Conservation (phyloP, 495 filamentous ascomycete species). For the Penicillium ucsense region DNA sequence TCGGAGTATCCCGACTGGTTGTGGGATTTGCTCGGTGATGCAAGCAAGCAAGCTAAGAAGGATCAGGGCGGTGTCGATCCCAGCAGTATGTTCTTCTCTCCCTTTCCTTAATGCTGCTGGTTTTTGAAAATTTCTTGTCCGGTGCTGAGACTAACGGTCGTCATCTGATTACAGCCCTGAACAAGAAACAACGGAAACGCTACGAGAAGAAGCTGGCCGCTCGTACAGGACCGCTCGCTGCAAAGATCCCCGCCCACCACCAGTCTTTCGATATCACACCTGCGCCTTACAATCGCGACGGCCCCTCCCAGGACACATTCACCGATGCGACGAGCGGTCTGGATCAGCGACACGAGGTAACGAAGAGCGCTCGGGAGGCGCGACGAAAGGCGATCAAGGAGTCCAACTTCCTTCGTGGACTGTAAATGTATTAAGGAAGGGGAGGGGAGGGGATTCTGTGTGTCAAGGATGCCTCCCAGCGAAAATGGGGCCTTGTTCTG, state of each 20-base stretch:
- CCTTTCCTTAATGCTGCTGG: background rate
- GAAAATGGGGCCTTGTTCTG: too few relatives aligned
- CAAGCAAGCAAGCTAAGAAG: slow-evolving; percentile 22
- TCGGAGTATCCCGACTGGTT: slow-evolving; percentile 86
- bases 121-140: too few relatives aligned
- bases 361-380: slow-evolving; percentile 56
- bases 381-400: slow-evolving; percentile 80
- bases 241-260: slow-evolving; percentile 71
- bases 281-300: slow-evolving; percentile 30
- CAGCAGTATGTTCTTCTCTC: slow-evolving; percentile 49
- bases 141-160: too few relatives aligned
- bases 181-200: slow-evolving; percentile 50
- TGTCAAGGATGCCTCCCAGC: too few relatives aligned
- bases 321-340: slow-evolving; percentile 25
- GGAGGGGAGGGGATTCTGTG: too few relatives aligned
- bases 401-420: slow-evolving; percentile 80
- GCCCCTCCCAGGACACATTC: slow-evolving; percentile 16
- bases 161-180: slow-evolving; percentile 24
- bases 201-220: slow-evolving; percentile 56
- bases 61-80: slow-evolving; percentile 34
- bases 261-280: slow-evolving; percentile 77
- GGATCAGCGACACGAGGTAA: slow-evolving; percentile 34
- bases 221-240: slow-evolving; percentile 54
- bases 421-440: slow-evolving; percentile 33
- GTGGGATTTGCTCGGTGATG: slow-evolving; percentile 63